A percentile compares a stretch with the other conserved stretches of the same genome.
Evolutionary conservation across 495 filamentous ascomycete genomes (phyloP).

Genomic region (Pyronema omphalodes): DNA sequence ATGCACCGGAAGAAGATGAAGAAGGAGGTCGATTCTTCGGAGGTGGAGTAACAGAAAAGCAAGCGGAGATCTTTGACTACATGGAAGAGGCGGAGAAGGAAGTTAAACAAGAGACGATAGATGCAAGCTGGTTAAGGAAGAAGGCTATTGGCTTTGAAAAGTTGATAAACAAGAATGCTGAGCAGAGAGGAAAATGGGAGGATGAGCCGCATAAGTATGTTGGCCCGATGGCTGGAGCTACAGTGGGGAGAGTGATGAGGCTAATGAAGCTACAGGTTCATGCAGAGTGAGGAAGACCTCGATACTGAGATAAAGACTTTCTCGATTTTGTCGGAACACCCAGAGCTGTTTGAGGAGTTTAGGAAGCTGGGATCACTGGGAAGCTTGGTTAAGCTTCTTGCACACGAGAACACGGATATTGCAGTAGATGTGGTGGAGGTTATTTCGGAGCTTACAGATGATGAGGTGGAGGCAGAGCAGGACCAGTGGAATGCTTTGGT

Average conservation of each 20-base stretch:
- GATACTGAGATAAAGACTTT: constrained; percentile 79
- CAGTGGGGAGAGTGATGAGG: background rate
- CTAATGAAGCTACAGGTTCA: constrained; percentile 34
- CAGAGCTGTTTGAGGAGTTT: constrained; percentile 72
- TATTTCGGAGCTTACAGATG: constrained; percentile 80
- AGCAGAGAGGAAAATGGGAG: constrained; percentile 76
- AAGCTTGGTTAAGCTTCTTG: constrained; percentile 59
- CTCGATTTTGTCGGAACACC: constrained; percentile 72
- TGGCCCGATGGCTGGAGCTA: background rate
- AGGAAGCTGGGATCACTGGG: constrained; percentile 56
- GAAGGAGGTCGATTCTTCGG: constrained; percentile 93
- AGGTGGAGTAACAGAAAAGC: constrained; percentile 63
- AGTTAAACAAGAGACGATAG: constrained; percentile 44
- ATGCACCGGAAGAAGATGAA: constrained; percentile 49
- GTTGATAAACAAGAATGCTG: constrained; percentile 80
- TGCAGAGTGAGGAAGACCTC: constrained; percentile 75
- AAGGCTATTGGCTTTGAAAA: constrained; percentile 76
- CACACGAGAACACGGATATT: constrained; percentile 95
- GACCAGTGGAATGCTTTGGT: constrained; percentile 70
- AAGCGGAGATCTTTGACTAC: constrained; percentile 76
- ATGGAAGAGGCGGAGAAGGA: constrained; percentile 52
- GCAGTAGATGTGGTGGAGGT: constrained; percentile 84
- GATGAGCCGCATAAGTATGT: constrained; percentile 62
- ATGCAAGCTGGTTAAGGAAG: constrained; percentile 64
- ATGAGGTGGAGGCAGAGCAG: constrained; percentile 72